Conservation (phyloP, 2,329 filamentous ascomycete genomes). For the Penicillium sp. region DNA sequence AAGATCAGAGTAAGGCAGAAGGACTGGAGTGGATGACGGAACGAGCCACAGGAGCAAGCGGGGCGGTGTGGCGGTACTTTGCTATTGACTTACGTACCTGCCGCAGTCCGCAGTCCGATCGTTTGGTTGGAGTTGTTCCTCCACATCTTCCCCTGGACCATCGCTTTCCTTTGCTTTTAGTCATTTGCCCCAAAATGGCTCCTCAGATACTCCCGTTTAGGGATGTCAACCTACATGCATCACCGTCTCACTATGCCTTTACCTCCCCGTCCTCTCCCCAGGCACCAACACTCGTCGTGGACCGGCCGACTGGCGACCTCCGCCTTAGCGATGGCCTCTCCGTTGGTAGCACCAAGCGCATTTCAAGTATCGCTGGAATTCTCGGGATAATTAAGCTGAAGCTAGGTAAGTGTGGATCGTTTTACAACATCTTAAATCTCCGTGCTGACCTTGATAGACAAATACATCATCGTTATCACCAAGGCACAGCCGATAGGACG, state of each 20-base stretch:
- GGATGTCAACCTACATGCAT: constrained; percentile 95
- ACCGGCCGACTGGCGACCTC: constrained; percentile 86
- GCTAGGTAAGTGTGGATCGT: constrained; percentile 60
- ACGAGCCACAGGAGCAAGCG: constrained; percentile 31
- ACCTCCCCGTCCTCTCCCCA: constrained; percentile 90
- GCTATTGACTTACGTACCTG: not conserved
- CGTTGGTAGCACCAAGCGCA: constrained; percentile 69
- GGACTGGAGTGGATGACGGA: constrained; percentile 30
- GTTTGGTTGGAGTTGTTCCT: constrained; percentile 10
- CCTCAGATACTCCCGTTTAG: constrained; percentile 63
- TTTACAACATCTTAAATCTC: not conserved
- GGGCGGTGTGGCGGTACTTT: constrained; percentile 23
- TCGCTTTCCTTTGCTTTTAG: constrained; percentile 3
- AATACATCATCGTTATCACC: constrained; percentile 94
- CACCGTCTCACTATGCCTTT: constrained; percentile 89
- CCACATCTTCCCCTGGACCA: not conserved
- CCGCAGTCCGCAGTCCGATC: constrained; percentile 19
- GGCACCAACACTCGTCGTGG: constrained; percentile 79
- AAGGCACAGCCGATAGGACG: constrained; percentile 88
- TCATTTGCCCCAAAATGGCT: constrained; percentile 37
- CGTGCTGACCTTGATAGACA: constrained; percentile 53
- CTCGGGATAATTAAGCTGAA: constrained; percentile 89
- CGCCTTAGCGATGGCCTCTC: constrained; percentile 70
- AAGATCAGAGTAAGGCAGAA: constrained; percentile 20
- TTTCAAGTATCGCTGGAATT: constrained; percentile 92